Evolutionary conservation across 371 early-diverging fungal species (phyloP).

Genomic region (Mucor saturninus): DNA sequence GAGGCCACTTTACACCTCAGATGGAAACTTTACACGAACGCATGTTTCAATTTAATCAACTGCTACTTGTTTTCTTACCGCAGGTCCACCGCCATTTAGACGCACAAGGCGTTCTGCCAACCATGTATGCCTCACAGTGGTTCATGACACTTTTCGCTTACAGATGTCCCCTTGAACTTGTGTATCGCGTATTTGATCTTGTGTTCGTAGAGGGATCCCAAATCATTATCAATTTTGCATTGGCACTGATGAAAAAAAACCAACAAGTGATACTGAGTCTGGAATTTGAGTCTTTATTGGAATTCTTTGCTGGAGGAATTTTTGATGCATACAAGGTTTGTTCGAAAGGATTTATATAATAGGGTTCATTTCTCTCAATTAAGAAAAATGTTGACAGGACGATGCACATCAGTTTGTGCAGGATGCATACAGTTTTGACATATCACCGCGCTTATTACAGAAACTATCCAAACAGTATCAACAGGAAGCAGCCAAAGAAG

Average conservation of each 20-base stretch:
- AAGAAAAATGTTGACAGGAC: slow-evolving; percentile 3
- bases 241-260: slow-evolving; percentile 84
- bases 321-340: slow-evolving; percentile 72
- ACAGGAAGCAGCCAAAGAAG: slow-evolving; percentile 34
- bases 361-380: not conserved
- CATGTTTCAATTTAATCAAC: slow-evolving; percentile 83
- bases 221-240: slow-evolving; percentile 77
- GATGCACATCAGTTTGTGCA: slow-evolving; percentile 32
- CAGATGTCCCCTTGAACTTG: slow-evolving; percentile 80
- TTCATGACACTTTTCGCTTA: slow-evolving; percentile 88
- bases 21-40: slow-evolving; percentile 85
- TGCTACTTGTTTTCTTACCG: slow-evolving; percentile 72
- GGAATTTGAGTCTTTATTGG: slow-evolving; percentile 82
- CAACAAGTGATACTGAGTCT: slow-evolving; percentile 72
- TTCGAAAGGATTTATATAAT: not conserved
- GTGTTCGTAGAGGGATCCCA: slow-evolving; percentile 90
- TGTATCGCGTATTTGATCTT: slow-evolving; percentile 88
- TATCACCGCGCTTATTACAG: slow-evolving; percentile 23
- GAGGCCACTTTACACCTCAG: slow-evolving; percentile 76
- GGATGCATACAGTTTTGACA: slow-evolving; percentile 39
- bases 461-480: slow-evolving; percentile 38
- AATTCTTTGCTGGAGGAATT: slow-evolving; percentile 79
- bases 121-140: slow-evolving; percentile 86
- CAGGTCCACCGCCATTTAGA: slow-evolving; percentile 76
- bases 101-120: slow-evolving; percentile 69